phyloP scores from a whole-genome alignment of 495 filamentous ascomycete genomes.

The Penicillium arizonense region DNA sequence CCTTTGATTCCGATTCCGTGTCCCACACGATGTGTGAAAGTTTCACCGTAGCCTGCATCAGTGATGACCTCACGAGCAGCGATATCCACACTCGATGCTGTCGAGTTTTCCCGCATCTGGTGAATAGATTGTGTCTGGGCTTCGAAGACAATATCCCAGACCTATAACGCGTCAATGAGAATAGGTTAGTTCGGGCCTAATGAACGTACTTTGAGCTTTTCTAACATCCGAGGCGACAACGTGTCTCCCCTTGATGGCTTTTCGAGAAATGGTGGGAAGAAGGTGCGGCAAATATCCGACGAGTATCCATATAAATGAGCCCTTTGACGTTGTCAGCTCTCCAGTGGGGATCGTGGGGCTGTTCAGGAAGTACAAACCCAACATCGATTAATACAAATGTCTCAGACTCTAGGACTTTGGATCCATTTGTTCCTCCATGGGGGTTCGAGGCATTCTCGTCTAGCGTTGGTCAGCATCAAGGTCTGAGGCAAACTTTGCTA shows the following conservation, averaged over 20 bases:
- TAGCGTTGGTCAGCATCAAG: not conserved
- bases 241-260: constrained; percentile 12
- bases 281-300: constrained; percentile 57
- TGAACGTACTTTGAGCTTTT: constrained; percentile 40
- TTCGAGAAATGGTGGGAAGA: constrained; percentile 41
- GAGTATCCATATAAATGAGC: constrained; percentile 57
- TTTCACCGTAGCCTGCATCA: constrained; percentile 47
- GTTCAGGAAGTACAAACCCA: constrained; percentile 30
- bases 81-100: constrained; percentile 51
- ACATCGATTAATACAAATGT: constrained; percentile 58
- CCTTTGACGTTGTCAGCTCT: constrained; percentile 21
- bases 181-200: not conserved
- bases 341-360: not conserved
- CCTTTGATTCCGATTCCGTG: constrained; percentile 59
- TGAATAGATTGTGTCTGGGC: constrained; percentile 48
- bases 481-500: not conserved
- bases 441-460: constrained; percentile 53
- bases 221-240: constrained; percentile 20
- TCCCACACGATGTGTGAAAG: constrained; percentile 56
- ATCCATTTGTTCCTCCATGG: constrained; percentile 52
- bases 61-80: constrained; percentile 51
- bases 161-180: constrained; percentile 5
- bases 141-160: constrained; percentile 51
- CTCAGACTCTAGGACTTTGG: constrained; percentile 44
- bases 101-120: constrained; percentile 40